These are phyloP conservation scores for Theobroma grandiflorum DNA, from an alignment of 441 rosid species.

Conservation along the genomic window DNA sequence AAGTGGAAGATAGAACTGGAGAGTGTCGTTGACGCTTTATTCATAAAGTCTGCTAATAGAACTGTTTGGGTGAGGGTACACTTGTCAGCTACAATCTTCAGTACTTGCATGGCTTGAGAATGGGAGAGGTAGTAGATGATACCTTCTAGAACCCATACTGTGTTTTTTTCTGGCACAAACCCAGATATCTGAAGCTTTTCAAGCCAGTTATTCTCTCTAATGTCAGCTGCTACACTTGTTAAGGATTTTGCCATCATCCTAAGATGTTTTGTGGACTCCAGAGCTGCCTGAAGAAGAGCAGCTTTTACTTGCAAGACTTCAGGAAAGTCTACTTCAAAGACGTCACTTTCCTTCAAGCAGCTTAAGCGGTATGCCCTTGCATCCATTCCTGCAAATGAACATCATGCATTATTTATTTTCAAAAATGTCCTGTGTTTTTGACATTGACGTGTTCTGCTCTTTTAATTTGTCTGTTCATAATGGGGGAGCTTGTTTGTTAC, in stretches of 20 bases:
- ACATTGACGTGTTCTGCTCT: neutral
- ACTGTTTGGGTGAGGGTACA: slow-evolving; percentile 64
- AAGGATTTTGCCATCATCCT: slow-evolving; percentile 72
- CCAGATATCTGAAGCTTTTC: slow-evolving; percentile 78
- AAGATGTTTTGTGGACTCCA: slow-evolving; percentile 53
- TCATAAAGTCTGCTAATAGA: slow-evolving; percentile 95
- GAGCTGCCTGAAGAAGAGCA: slow-evolving; percentile 67
- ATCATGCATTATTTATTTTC: neutral
- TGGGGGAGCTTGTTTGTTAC: neutral
- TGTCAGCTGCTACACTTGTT: slow-evolving; percentile 77
- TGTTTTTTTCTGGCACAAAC: slow-evolving; percentile 64
- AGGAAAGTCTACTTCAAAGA: slow-evolving; percentile 86
- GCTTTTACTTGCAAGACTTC: slow-evolving; percentile 75
- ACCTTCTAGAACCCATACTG: slow-evolving; percentile 92
- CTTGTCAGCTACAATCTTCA: slow-evolving; percentile 78
- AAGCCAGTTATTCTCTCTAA: slow-evolving; percentile 71
- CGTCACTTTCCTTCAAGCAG: slow-evolving; percentile 71
- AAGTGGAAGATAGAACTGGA: slow-evolving; percentile 76
- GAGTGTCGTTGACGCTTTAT: slow-evolving; percentile 79
- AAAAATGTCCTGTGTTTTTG: neutral
- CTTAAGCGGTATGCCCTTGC: slow-evolving; percentile 80
- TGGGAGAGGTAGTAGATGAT: slow-evolving; percentile 86
- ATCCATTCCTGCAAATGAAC: slow-evolving; percentile 77
- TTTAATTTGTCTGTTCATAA: neutral
- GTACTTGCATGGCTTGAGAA: slow-evolving; percentile 84